A percentile compares a stretch with the other conserved stretches of the same genome.
These are phyloP conservation scores for Leucogyrophana mollusca DNA, from an alignment of 768 basidiomycete genomes.

Conservation along the genomic window DNA sequence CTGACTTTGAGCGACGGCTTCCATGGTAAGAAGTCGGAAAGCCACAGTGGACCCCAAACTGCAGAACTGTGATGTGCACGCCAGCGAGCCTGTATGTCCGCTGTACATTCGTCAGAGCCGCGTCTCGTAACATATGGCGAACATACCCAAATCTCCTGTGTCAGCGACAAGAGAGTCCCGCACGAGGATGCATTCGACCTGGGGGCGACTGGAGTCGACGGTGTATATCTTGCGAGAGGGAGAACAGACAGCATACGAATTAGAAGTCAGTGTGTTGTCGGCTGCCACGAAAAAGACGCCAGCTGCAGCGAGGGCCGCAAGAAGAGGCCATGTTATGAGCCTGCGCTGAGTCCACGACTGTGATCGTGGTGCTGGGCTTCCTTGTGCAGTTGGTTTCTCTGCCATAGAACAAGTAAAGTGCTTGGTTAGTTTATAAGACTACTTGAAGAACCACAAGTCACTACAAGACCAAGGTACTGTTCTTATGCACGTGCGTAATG, in stretches of 20 bases:
- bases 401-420: no score
- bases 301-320: not conserved
- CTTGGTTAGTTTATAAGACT: no score
- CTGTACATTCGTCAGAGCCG: conserved; percentile 13
- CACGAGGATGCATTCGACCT: conserved; percentile 63
- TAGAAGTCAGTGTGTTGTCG: conserved; percentile 9
- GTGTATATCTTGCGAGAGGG: conserved; percentile 58
- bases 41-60: conserved; percentile 23
- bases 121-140: conserved; percentile 9
- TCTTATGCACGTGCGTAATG: no score
- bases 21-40: conserved; percentile 13
- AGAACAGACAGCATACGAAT: conserved; percentile 61
- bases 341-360: not conserved
- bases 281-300: not conserved
- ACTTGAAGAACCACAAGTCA: no score
- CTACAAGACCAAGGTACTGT: no score
- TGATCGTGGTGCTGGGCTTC: not conserved
- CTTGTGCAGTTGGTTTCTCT: no score
- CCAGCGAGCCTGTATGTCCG: conserved; percentile 25
- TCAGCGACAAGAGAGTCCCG: conserved; percentile 44
- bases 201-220: conserved; percentile 51
- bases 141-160: conserved; percentile 48
- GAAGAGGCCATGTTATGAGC: not conserved
- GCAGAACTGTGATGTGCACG: conserved; percentile 1
- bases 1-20: conserved; percentile 18